Base-by-base conservation (phyloP, 2,329 filamentous ascomycete species). In the Acrocalymma vagum region DNA sequence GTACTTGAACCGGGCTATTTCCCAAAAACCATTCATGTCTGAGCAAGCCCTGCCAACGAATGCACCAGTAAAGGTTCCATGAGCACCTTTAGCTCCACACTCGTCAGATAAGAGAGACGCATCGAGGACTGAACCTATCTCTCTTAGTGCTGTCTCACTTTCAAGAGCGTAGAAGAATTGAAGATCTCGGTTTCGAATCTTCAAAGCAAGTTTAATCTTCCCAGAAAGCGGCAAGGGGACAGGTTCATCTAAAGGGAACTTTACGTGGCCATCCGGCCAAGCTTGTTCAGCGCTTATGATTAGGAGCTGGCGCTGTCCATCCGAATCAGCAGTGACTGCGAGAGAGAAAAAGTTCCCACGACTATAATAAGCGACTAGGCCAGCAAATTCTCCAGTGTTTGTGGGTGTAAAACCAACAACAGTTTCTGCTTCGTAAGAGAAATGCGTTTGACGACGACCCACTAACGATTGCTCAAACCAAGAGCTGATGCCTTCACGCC, bases 281-380 rank as follows among this genome's bases (percentile, higher is more conserved):
- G 79, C 81, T 0, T 65, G 74, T 50, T 83, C 78, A 1, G 79
- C 82, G 10, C 71, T 72, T 60, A 81, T 60, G 41, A 84, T 74
- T 9, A 81, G 71, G 8, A 84, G 69, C 60, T 84, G 80, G 6
- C 81, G 72, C 45, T 77, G 68, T 2, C 80, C 79, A 40, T 81
- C 75, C 0, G 74, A 67, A 51, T 79, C 65, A 0, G 79, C 80
- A 6, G 79, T 79, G 3, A 84, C 77, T 0, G 78, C 73, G 5
- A 84, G 71, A 51, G 83, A 84, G 70, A 82, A 83, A 63, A 83
- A 84, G 64, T 84, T 84, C 67, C 73, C 83, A 3, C 81, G 78
- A 57, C 76, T 79, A 66, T 84, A 84, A 62, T 84, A 84, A 0
- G 79, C 78, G 11, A 77, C 78, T 5, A 84, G 68, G 0, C 81